Base-by-base conservation (phyloP, 169 alveolate genomes). In the Plasmodium berghei region DNA sequence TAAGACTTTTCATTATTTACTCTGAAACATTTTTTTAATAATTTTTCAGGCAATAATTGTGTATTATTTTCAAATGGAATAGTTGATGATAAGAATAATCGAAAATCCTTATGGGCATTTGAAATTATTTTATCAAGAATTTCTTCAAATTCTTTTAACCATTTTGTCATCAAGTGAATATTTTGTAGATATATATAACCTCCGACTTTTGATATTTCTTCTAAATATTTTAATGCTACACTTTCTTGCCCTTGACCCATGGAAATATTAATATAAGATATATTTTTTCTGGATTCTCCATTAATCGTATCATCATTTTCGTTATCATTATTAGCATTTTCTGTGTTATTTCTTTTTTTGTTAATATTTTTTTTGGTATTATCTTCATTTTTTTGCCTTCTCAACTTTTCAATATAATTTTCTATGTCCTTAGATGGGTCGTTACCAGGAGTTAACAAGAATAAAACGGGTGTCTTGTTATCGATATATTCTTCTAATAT, bases 211-310 rank as follows among this genome's bases (percentile, higher is more conserved):
- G 98, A 98, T 69, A 97, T 96, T 83, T 96, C 95, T 89, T 94
- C 94, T n/a, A 98, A 92, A 83, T 98, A 98, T 74, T 95, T 94
- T 61, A 97, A 94, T 48, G 99, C 99, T 52, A 96, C 93, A 73
- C 96, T 97, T 94, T 98, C 99, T 92, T 97, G 98, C 20, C 99
- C 99, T 92, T 98, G 98, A 16, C 99, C 99, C 99, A 98, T 98
- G 72, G 99, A 97, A 73, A 98, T 98, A 87, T 98, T 98, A 28
- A 96, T 95, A 89, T 97, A 96, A 83, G 96, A 95, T 1, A 98
- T 98, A 56, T 95, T 95, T 18, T 93, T 95, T 63, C 96, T 95
- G 0, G 96, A 87, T 70, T 89, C 92, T 71, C 71, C 66, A 67
- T 40, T 49, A 52, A 14, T 58, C 20, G 40, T 56, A 42, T n/a